Evolutionary conservation across 1,284 basidiomycete species (phyloP).

Genomic region (Trametes versicolor): DNA sequence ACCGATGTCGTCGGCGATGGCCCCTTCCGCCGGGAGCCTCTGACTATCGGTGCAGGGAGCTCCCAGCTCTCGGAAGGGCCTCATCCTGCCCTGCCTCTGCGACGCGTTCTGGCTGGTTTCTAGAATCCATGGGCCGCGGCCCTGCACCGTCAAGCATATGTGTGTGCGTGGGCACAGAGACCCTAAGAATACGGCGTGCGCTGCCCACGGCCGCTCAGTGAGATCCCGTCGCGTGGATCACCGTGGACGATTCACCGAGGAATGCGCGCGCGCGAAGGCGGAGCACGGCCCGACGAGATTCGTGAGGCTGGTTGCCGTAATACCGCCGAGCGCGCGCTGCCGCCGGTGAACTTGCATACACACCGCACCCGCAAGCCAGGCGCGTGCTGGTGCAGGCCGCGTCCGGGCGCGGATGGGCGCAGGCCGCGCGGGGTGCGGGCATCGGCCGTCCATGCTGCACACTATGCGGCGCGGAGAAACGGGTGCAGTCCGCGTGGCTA

Average conservation of each 20-base stretch:
- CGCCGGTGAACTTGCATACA: constrained; percentile 20
- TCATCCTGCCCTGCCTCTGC: constrained; percentile 2
- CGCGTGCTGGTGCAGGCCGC: background rate
- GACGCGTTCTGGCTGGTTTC: background rate
- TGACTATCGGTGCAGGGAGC: background rate
- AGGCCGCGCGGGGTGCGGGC: background rate
- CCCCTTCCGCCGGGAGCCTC: background rate
- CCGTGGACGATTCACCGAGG: constrained; percentile 31
- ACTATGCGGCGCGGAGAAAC: constrained; percentile 9
- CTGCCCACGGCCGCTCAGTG: constrained; percentile 11
- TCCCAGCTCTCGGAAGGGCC: constrained; percentile 2
- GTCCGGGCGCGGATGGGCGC: too few species aligned
- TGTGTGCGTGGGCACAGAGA: constrained; percentile 13
- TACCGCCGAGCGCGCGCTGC: constrained; percentile 30
- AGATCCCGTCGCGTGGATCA: constrained; percentile 18
- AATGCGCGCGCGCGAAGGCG: constrained; percentile 24
- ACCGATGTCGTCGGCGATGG: background rate
- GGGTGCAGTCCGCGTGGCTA: constrained; percentile 17
- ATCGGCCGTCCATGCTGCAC: background rate
- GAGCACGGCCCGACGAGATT: constrained; percentile 1
- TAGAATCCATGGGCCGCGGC: background rate
- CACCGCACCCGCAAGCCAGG: background rate
- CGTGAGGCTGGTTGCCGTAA: constrained; percentile 30
- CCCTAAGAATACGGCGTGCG: constrained; percentile 9
- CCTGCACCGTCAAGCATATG: constrained; percentile 8